phyloP scores from a whole-genome alignment of 345 rosid genomes.

The Pugionium dolabratum region DNA sequence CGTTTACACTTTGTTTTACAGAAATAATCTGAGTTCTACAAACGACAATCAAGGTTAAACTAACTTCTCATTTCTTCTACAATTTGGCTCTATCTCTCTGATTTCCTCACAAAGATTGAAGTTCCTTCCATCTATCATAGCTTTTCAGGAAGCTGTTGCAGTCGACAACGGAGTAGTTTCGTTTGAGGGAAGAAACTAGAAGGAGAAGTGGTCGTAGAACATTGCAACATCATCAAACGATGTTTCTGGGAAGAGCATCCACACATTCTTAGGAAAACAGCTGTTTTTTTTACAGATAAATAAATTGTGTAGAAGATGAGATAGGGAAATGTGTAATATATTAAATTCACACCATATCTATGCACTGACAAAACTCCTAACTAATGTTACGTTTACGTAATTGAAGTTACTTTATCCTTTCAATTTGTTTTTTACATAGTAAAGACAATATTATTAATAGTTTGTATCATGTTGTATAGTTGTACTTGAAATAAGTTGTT shows the following conservation, averaged over 20 bases:
- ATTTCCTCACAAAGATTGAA: slow-evolving; percentile 53
- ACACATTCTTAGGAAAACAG: slow-evolving; percentile 39
- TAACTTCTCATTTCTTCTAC: neutral
- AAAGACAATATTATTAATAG: slow-evolving; percentile 1
- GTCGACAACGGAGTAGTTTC: slow-evolving; percentile 35
- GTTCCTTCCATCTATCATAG: slow-evolving; percentile 53
- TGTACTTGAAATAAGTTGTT: neutral
- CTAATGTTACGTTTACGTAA: slow-evolving; percentile 33
- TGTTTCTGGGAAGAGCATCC: slow-evolving; percentile 68
- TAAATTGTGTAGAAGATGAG: slow-evolving; percentile 1
- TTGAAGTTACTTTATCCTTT: slow-evolving; percentile 15
- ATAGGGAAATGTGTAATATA: slow-evolving; percentile 6
- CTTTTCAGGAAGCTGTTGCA: slow-evolving; percentile 26
- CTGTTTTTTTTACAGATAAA: too few relatives aligned
- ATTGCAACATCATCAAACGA: slow-evolving; percentile 63
- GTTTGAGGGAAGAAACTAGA: slow-evolving; percentile 11
- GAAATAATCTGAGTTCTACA: slow-evolving; percentile 57
- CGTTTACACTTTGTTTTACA: slow-evolving; percentile 65
- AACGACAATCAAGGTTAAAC: slow-evolving; percentile 65
- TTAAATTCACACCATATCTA: slow-evolving; percentile 38
- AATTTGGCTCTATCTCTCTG: neutral
- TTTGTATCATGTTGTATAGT: neutral
- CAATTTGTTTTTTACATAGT: neutral
- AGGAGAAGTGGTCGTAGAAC: slow-evolving; percentile 45
- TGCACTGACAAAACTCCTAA: slow-evolving; percentile 25